phyloP scores from a whole-genome alignment of 352 stramenopile genomes.

The Pythium insidiosum region DNA sequence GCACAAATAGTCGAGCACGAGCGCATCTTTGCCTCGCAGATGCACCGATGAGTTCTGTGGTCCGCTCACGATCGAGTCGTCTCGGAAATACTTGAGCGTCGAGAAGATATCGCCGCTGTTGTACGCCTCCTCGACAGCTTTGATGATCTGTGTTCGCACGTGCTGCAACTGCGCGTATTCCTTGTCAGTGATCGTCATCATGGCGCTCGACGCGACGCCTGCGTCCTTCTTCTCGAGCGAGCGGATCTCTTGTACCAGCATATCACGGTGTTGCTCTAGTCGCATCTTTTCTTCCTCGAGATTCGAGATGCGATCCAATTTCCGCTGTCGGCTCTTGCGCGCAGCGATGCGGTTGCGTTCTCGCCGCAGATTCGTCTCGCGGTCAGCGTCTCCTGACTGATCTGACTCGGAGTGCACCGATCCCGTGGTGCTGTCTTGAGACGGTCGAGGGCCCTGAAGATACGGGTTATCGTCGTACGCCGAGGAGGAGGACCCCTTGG shows the following conservation, averaged over 20 bases:
- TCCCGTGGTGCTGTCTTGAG: slow-evolving; percentile 39
- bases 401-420: slow-evolving; percentile 69
- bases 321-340: slow-evolving; percentile 76
- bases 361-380: slow-evolving; percentile 69
- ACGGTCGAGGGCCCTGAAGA: slow-evolving; percentile 26
- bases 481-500: slow-evolving; percentile 20
- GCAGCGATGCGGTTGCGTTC: slow-evolving; percentile 82
- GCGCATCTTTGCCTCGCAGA: slow-evolving; percentile 67
- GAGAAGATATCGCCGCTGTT: slow-evolving; percentile 72
- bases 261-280: slow-evolving; percentile 80
- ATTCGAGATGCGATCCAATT: slow-evolving; percentile 82
- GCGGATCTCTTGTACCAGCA: slow-evolving; percentile 80
- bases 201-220: slow-evolving; percentile 24
- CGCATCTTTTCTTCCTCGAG: slow-evolving; percentile 85
- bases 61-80: slow-evolving; percentile 82
- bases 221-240: slow-evolving; percentile 77
- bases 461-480: slow-evolving; percentile 63
- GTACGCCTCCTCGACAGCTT: slow-evolving; percentile 72
- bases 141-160: slow-evolving; percentile 74
- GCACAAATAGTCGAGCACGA: slow-evolving; percentile 84
- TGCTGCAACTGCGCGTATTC: slow-evolving; percentile 74
- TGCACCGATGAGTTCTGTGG: slow-evolving; percentile 83
- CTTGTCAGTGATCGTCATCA: slow-evolving; percentile 71
- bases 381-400: slow-evolving; percentile 40
- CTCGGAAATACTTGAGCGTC: slow-evolving; percentile 74